Percentiles rank a stretch among this genome's conserved stretches.
Evolutionary conservation across 805 yeast genomes (phyloP).

Genomic region (Metschnikowia reukaufii): DNA sequence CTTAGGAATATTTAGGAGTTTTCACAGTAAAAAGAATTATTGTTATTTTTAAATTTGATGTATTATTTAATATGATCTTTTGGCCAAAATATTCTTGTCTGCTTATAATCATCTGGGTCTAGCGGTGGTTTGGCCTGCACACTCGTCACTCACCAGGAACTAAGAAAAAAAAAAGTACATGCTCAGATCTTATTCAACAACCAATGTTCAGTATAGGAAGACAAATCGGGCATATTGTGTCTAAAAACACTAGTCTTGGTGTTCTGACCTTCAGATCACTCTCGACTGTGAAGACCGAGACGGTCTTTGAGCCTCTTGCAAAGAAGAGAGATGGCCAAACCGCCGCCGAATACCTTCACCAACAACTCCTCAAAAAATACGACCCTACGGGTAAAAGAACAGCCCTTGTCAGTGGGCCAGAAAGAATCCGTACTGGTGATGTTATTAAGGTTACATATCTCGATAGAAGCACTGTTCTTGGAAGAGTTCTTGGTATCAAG

Average conservation of each 20-base stretch:
- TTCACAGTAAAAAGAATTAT: no score
- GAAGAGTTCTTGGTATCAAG: constrained; percentile 76
- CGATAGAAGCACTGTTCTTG: constrained; percentile 68
- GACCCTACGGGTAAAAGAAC: constrained; percentile 75
- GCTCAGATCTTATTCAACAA: not conserved
- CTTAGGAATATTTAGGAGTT: no score
- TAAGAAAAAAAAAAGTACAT: not conserved
- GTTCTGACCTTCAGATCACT: constrained; percentile 2
- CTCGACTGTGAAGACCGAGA: constrained; percentile 14
- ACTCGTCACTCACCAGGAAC: constrained; percentile 6
- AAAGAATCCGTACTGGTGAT: constrained; percentile 75
- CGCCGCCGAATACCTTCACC: constrained; percentile 46
- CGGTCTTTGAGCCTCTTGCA: constrained; percentile 53
- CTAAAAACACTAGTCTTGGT: constrained; percentile 2
- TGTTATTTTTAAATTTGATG: no score
- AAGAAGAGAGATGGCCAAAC: constrained; percentile 46
- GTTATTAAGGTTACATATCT: constrained; percentile 71
- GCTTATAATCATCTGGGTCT: no score
- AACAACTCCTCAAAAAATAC: constrained; percentile 53
- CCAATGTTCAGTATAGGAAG: constrained; percentile 12
- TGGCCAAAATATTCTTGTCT: no score
- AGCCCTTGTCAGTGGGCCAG: constrained; percentile 47
- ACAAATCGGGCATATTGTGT: constrained; percentile 4
- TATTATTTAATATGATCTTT: no score
- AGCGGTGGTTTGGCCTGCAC: constrained; percentile 7